A percentile compares a stretch with the other conserved stretches of the same genome.
Conservation (phyloP, 2,329 filamentous ascomycete genomes). For the Colletotrichum agaves region DNA sequence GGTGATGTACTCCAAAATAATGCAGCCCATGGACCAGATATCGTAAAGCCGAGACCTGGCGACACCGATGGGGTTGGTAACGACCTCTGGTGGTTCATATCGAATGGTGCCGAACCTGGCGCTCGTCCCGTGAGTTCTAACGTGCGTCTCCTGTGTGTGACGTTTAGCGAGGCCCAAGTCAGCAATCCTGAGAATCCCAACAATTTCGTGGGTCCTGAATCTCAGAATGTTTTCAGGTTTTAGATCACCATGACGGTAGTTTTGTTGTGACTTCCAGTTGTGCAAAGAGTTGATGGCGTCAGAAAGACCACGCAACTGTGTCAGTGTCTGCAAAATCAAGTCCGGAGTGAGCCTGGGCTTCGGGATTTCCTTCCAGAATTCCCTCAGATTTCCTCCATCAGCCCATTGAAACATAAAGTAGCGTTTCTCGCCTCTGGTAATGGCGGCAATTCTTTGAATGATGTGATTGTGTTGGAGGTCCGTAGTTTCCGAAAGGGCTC, state of each 20-base stretch:
- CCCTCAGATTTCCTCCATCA: slow-evolving; percentile 15
- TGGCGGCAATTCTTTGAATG: too few relatives aligned
- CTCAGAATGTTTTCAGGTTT: slow-evolving; percentile 31
- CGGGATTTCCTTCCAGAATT: slow-evolving; percentile 18
- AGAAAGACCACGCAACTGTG: neutral
- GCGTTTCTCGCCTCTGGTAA: too few relatives aligned
- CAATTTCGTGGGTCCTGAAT: neutral
- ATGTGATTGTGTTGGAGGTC: too few relatives aligned
- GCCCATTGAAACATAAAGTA: too few relatives aligned
- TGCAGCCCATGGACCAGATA: slow-evolving; percentile 46
- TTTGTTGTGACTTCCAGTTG: too few relatives aligned
- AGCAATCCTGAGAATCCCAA: neutral
- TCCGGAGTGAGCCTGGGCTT: too few relatives aligned
- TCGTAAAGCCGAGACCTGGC: slow-evolving; percentile 43
- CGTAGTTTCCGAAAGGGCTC: too few relatives aligned
- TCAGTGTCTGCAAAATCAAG: too few relatives aligned
- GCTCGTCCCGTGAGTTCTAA: neutral
- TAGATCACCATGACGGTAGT: slow-evolving; percentile 11
- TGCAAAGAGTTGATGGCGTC: neutral
- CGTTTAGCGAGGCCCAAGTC: slow-evolving; percentile 22
- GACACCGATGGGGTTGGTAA: neutral
- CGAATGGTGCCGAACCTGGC: neutral
- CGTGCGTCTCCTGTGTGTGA: neutral
- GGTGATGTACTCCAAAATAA: slow-evolving; percentile 44
- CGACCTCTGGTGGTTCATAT: slow-evolving; percentile 20